Percentiles rank a stretch among this genome's conserved stretches.
phyloP scores from a whole-genome alignment of 441 rosid species.

The Aleurites moluccanus region DNA sequence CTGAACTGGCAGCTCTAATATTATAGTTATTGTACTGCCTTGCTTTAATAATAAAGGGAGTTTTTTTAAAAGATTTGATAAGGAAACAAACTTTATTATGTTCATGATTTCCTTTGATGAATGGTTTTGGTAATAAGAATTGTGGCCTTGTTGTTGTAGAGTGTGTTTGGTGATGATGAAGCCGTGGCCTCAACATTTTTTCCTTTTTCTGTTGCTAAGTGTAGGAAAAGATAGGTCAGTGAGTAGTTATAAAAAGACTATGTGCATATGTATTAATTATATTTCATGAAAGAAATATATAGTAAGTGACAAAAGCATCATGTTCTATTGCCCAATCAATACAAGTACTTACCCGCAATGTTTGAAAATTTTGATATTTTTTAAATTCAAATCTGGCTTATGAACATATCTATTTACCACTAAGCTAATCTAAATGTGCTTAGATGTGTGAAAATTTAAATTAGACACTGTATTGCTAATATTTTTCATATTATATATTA shows the following conservation, averaged over 20 bases:
- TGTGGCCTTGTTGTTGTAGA: background rate
- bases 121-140: conserved; percentile 20
- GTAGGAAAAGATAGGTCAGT: too few relatives aligned
- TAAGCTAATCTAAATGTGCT: too few relatives aligned
- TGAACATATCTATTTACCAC: too few relatives aligned
- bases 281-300: background rate
- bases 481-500: too few relatives aligned
- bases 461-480: too few relatives aligned
- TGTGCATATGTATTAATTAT: too few relatives aligned
- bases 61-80: background rate
- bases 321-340: too few relatives aligned
- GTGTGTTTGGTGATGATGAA: conserved; percentile 9
- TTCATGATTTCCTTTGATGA: conserved; percentile 25
- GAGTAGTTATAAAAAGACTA: background rate
- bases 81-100: conserved; percentile 2
- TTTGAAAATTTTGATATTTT: too few relatives aligned
- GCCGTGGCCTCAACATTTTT: conserved; percentile 26
- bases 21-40: background rate
- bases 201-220: background rate
- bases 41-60: background rate
- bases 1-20: conserved; percentile 15
- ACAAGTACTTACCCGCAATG: too few relatives aligned
- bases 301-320: too few relatives aligned
- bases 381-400: too few relatives aligned
- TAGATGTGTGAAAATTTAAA: too few relatives aligned